Conservation (phyloP, 164 flowering plant species). For the Liquidambar formosana region DNA sequence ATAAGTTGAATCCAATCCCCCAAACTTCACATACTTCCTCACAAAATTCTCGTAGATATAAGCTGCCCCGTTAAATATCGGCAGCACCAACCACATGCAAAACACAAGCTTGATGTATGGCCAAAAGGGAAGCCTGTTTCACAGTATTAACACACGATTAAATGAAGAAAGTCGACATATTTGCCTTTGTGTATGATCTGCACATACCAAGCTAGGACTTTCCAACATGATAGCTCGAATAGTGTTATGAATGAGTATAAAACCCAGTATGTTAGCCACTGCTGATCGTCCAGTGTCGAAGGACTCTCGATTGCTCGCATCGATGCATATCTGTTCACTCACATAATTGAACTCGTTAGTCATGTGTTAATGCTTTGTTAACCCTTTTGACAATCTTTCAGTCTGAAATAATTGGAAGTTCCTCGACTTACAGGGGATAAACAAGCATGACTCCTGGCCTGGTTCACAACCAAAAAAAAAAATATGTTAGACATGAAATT, state of each 20-base stretch:
- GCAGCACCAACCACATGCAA: slow-evolving; percentile 85
- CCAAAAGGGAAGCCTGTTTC: slow-evolving; percentile 79
- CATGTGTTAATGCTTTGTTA: not conserved
- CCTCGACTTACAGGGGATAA: slow-evolving; percentile 75
- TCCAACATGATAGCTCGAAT: slow-evolving; percentile 81
- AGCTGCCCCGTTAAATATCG: slow-evolving; percentile 89
- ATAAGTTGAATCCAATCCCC: slow-evolving; percentile 31
- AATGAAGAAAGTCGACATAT: not conserved
- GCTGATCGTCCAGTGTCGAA: slow-evolving; percentile 77
- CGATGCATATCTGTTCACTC: slow-evolving; percentile 70
- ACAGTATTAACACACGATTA: no score
- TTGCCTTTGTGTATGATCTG: not conserved
- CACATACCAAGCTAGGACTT: slow-evolving; percentile 66
- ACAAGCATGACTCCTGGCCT: slow-evolving; percentile 89
- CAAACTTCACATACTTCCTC: slow-evolving; percentile 63
- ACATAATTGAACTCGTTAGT: not conserved
- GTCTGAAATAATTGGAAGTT: not conserved
- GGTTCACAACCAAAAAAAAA: slow-evolving; percentile 15
- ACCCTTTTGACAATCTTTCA: no score
- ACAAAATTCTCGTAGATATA: slow-evolving; percentile 71
- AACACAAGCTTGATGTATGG: slow-evolving; percentile 68
- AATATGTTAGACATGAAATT: not conserved
- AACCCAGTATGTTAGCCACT: slow-evolving; percentile 96
- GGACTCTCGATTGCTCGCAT: slow-evolving; percentile 88
- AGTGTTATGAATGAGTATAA: slow-evolving; percentile 77